phyloP scores from a whole-genome alignment of 1,284 basidiomycete genomes.

The Apiotrichum sp. region DNA sequence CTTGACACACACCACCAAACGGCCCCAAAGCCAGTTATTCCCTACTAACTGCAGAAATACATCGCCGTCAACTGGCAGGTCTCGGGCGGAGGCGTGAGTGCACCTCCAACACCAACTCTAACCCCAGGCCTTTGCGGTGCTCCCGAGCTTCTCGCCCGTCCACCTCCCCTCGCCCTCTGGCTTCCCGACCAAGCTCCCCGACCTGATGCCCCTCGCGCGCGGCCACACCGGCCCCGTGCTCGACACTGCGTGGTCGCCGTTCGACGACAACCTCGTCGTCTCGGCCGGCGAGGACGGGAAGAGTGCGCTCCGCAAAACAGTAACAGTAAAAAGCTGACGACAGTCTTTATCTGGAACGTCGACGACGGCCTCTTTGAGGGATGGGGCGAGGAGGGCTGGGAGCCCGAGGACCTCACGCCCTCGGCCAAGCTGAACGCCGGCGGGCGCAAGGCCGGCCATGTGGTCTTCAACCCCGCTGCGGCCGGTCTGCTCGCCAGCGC shows the following conservation, averaged over 20 bases:
- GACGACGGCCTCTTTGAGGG: conserved; percentile 63
- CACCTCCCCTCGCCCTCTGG: conserved; percentile 49
- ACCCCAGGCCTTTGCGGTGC: conserved; percentile 72
- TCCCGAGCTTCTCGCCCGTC: conserved; percentile 77
- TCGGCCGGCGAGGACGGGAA: conserved; percentile 92
- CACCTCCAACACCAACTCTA: background rate
- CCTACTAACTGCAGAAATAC: conserved; percentile 26
- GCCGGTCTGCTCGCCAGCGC: conserved; percentile 78
- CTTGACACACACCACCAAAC: no score
- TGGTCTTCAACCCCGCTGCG: conserved; percentile 90
- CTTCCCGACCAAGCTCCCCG: conserved; percentile 76
- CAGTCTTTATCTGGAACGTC: conserved; percentile 79
- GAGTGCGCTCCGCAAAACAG: conserved; percentile 25
- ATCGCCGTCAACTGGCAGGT: conserved; percentile 81
- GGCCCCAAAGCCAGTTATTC: no score
- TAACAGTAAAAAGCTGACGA: background rate
- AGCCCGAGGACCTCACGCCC: conserved; percentile 76
- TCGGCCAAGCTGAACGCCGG: conserved; percentile 49
- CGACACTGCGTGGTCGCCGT: conserved; percentile 95
- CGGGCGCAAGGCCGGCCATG: conserved; percentile 81
- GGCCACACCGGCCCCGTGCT: conserved; percentile 60
- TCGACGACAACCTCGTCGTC: conserved; percentile 83
- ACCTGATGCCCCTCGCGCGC: conserved; percentile 85
- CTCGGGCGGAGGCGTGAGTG: conserved; percentile 70
- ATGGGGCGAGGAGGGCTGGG: conserved; percentile 81